Base-by-base conservation (phyloP, 257 asterid genomes). In the Solanum tarapatanum region DNA sequence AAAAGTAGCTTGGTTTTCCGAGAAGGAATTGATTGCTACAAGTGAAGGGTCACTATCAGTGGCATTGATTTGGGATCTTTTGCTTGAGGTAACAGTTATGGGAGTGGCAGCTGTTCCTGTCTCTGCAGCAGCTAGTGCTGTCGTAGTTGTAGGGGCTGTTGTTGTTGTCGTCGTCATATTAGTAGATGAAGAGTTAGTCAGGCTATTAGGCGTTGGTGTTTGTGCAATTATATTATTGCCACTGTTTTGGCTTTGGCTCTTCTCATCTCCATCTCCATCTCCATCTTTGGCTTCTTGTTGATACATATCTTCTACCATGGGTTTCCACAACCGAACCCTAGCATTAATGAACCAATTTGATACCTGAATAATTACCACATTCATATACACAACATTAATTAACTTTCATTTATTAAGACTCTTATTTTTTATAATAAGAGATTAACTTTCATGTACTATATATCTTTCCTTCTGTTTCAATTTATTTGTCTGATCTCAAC, bases 331-430 rank as follows among this genome's bases (percentile, higher is more conserved):
- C 48, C 99, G 95, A 82, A 97, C 99, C 97, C 99, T 93, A 12
- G 99, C 99, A 94, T 97, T 97, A 62, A 97, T 97, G 95, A 96
- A 97, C 99, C 99, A 97, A 93, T 97, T 97, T 58, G 99, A 96
- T 8, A 97, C 99, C 99, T 97, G 94, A 75, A 89, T 48, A 66
- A 86, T 33, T 7, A 75, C n/a, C 85, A 66, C 21, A 86, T 45
- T 28, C 14, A 41, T n/a, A 41, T 62, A n/a, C 70, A 51, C 62
- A 51, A 16, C 62, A 55, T 55, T 55, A 55, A 43, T 0, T 43
- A 43, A 43, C 51, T 43, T 43, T 43, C 16, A 43, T 1, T 41
- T 43, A 60, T 60, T 60, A 21, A 60, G 3, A 21, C 11, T 8
- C 28, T 8, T 23, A 8, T 60, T 60, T 48, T 48, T 14, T 0